Base-by-base conservation (phyloP, 2,329 filamentous ascomycete species). In the Periconia sp. region DNA sequence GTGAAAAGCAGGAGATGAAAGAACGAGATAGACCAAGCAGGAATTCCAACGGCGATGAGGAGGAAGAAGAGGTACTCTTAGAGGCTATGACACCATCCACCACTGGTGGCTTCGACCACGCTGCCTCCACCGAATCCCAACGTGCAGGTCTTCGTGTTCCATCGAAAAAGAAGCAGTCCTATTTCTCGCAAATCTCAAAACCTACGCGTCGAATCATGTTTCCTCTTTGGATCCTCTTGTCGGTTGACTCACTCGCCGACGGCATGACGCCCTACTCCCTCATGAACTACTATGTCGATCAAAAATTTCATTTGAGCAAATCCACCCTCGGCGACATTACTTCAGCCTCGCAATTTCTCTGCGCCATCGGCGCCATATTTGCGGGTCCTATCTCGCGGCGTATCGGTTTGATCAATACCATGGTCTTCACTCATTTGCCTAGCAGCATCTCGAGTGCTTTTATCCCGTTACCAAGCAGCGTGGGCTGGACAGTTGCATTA, bases 181-280 rank as follows among this genome's bases (percentile, higher is more conserved):
- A 68, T 50, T 72, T 88, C 41, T 64, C 64, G 35, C 70, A 83
- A 55, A 86, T 88, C 48, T 88, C 85, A 0, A 67, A 72, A 1
- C 72, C 80, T 14, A 87, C 85, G 0, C 77, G 81, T 13, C 77
- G 75, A 1, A 78, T 84, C 62, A 86, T 88, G 80, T 83, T 82
- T 68, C 83, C 83, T 47, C 74, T 89, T 3, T 88, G 85, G 84
- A 81, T 86, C 54, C 78, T 89, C 8, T 77, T 89, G 10, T 79
- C 81, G 19, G 75, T 88, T 20, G 86, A 89, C 70, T 85, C 84
- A 2, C 75, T 88, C 10, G 84, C 85, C 14, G 85, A 88, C 60
- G 85, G 85, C 20, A 88, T 88, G 70, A 69, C 65, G 7, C 70
- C 70, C 1, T 73, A 70, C 55, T 66, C 62, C 1, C 59, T 72